These are phyloP conservation scores for Lepraria neglecta DNA, from an alignment of 495 filamentous ascomycete species.

Conservation along the genomic window DNA sequence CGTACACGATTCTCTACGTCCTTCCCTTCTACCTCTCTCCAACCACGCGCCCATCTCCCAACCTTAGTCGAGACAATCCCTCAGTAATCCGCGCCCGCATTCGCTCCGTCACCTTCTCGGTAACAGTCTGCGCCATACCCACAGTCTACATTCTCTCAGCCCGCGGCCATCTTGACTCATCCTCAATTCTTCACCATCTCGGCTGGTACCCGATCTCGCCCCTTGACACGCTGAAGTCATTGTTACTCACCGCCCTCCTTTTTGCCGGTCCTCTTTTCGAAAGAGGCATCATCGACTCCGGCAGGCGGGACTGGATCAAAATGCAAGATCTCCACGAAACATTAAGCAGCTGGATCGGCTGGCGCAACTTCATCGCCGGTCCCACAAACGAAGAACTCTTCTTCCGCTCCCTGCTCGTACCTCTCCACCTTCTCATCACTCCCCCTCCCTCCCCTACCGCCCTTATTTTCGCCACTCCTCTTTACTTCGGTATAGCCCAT, in stretches of 20 bases:
- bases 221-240: conserved; percentile 48
- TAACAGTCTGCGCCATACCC: conserved; percentile 50
- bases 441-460: conserved; percentile 40
- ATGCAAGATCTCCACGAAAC: conserved; percentile 39
- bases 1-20: conserved; percentile 82
- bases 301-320: conserved; percentile 60
- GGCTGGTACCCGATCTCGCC: conserved; percentile 70
- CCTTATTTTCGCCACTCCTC: conserved; percentile 71
- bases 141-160: conserved; percentile 56
- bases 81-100: conserved; percentile 85
- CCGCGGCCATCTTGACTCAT: conserved; percentile 39
- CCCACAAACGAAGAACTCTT: conserved; percentile 89
- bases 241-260: conserved; percentile 68
- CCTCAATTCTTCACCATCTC: conserved; percentile 55
- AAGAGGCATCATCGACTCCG: conserved; percentile 60
- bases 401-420: conserved; percentile 79
- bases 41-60: conserved; percentile 72
- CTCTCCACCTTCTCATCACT: conserved; percentile 72
- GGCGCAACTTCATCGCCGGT: conserved; percentile 63
- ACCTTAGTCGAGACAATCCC: conserved; percentile 78
- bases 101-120: conserved; percentile 63
- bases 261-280: conserved; percentile 84
- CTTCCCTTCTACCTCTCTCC: conserved; percentile 81
- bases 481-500: conserved; percentile 94
- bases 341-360: conserved; percentile 56